phyloP scores from a whole-genome alignment of 306 rosid species.

The Herpetospermum pedunculosum region DNA sequence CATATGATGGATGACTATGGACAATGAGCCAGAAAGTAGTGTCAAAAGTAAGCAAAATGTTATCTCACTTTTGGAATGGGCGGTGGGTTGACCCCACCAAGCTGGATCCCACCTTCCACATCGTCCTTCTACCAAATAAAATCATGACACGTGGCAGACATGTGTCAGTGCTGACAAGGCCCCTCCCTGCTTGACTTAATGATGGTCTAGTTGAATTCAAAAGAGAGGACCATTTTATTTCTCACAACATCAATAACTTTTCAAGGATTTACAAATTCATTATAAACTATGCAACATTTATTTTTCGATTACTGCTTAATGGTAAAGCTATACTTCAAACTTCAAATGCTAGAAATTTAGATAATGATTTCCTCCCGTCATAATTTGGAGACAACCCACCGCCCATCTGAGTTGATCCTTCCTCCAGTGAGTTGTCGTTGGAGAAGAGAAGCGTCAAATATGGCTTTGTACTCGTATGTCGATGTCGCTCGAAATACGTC shows the following conservation, averaged over 20 bases:
- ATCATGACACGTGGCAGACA: neutral
- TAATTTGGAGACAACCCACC: too few relatives aligned
- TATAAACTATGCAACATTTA: neutral
- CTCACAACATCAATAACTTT: neutral
- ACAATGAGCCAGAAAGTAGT: neutral
- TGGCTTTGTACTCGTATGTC: too few relatives aligned
- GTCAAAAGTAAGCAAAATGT: neutral
- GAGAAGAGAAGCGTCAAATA: too few relatives aligned
- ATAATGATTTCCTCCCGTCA: too few relatives aligned
- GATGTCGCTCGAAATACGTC: too few relatives aligned
- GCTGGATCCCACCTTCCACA: neutral
- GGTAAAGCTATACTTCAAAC: too few relatives aligned
- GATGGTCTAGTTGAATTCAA: neutral
- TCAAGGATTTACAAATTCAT: neutral
- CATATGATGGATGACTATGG: neutral
- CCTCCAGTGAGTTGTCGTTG: too few relatives aligned
- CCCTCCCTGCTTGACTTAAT: neutral
- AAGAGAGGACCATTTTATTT: neutral
- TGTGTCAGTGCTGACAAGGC: neutral
- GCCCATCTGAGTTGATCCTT: too few relatives aligned
- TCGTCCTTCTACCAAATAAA: neutral
- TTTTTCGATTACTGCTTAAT: too few relatives aligned
- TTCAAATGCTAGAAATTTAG: too few relatives aligned
- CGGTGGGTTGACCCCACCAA: neutral
- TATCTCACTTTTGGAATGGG: neutral